Percentiles rank a stretch among this genome's conserved stretches.
These are phyloP conservation scores for Paramyrothecium sp. DNA, from an alignment of 2,329 filamentous ascomycete species.

Conservation along the genomic window DNA sequence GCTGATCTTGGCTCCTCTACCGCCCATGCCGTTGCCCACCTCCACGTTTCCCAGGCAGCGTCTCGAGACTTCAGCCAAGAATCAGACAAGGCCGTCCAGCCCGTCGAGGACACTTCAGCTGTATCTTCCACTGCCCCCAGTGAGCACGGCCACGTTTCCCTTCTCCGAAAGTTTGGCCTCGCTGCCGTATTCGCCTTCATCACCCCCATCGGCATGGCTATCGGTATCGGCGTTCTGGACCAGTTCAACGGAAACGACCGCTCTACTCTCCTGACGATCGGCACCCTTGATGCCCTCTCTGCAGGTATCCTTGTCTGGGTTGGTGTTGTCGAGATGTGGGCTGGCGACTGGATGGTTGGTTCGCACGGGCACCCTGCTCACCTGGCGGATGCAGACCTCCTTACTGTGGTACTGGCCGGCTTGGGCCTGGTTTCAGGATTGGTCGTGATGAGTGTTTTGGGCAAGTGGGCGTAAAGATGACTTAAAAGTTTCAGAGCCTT, in stretches of 20 bases:
- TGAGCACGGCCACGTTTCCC: conserved; percentile 24
- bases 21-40: conserved; percentile 13
- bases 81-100: conserved; percentile 22
- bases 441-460: conserved; percentile 68
- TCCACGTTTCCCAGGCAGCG: conserved; percentile 16
- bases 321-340: conserved; percentile 77
- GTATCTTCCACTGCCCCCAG: conserved; percentile 7
- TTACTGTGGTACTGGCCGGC: conserved; percentile 49
- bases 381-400: conserved; percentile 47
- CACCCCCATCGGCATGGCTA: conserved; percentile 77
- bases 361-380: conserved; percentile 39
- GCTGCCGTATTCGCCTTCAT: conserved; percentile 65
- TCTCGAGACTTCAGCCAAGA: conserved; percentile 10
- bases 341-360: conserved; percentile 66
- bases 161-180: conserved; percentile 58
- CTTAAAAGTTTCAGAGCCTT: not conserved
- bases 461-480: conserved; percentile 66
- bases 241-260: conserved; percentile 72
- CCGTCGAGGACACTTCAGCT: conserved; percentile 6
- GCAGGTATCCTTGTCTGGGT: conserved; percentile 81
- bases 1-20: conserved; percentile 48
- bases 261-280: conserved; percentile 67
- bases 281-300: conserved; percentile 70
- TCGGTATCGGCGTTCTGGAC: conserved; percentile 70
- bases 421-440: conserved; percentile 59